Conservation (phyloP, 2,329 filamentous ascomycete species). For the Ophiostoma tasmaniense region DNA sequence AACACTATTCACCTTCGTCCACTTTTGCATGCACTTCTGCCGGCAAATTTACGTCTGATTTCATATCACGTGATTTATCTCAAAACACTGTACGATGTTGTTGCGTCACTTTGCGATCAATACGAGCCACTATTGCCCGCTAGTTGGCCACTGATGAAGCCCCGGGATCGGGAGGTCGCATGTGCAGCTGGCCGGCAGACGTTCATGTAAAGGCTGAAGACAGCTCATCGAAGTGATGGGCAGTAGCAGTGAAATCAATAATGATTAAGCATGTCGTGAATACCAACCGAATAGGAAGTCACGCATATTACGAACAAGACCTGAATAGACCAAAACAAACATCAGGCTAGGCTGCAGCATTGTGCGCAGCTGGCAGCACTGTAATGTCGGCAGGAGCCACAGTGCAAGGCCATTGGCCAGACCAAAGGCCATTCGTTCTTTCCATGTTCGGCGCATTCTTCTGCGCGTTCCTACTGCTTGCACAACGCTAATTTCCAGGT, state of each 20-base stretch:
- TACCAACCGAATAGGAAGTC: not conserved
- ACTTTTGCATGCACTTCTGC: not conserved
- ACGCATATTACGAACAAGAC: not conserved
- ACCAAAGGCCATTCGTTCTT: not conserved
- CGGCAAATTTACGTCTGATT: not conserved
- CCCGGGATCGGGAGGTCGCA: not conserved
- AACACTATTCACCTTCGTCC: not conserved
- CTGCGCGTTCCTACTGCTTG: not conserved
- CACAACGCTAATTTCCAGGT: not conserved
- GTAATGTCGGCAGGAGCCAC: not conserved
- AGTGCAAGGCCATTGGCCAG: not conserved
- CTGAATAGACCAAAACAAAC: not conserved
- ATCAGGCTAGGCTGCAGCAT: constrained; percentile 2
- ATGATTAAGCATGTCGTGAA: not conserved
- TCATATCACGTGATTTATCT: not conserved
- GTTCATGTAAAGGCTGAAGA: not conserved
- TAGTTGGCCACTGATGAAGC: not conserved
- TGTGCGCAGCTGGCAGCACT: not conserved
- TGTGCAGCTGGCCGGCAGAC: not conserved
- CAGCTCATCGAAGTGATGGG: not conserved
- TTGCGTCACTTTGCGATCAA: not conserved
- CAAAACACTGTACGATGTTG: not conserved
- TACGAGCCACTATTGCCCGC: not conserved
- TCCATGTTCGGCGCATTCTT: constrained; percentile 4
- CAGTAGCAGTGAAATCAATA: not conserved